These are phyloP conservation scores for Berberis vulgaris DNA, from an alignment of 164 flowering plant species.

Conservation along the genomic window DNA sequence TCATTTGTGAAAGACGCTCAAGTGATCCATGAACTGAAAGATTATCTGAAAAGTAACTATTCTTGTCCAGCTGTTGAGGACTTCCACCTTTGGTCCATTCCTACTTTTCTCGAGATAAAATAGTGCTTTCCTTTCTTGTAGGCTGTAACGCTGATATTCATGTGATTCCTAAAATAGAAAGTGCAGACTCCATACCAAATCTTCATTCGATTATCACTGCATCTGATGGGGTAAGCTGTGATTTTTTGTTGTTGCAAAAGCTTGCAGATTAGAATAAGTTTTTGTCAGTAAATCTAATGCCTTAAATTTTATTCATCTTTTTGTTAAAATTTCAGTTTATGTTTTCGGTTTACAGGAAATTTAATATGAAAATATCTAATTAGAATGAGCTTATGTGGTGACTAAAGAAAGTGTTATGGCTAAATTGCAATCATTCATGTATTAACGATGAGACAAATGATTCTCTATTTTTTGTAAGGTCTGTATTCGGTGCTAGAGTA, in stretches of 20 bases:
- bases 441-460: no score
- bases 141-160: slow-evolving; percentile 80
- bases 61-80: background rate
- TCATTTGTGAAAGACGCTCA: slow-evolving; percentile 97
- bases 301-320: no score
- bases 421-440: no score
- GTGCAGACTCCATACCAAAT: slow-evolving; percentile 96
- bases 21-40: slow-evolving; percentile 89
- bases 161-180: slow-evolving; percentile 86
- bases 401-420: no score
- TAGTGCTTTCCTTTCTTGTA: slow-evolving; percentile 19
- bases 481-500: no score
- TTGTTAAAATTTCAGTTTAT: no score
- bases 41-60: slow-evolving; percentile 69
- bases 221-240: slow-evolving; percentile 82
- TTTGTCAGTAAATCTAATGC: no score
- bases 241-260: background rate
- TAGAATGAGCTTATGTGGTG: no score
- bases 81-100: background rate
- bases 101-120: slow-evolving; percentile 2
- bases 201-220: slow-evolving; percentile 84
- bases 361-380: no score
- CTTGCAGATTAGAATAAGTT: no score
- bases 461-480: no score
- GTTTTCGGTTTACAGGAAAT: no score